phyloP scores from a whole-genome alignment of 257 asterid genomes.

The Catharanthus roseus region DNA sequence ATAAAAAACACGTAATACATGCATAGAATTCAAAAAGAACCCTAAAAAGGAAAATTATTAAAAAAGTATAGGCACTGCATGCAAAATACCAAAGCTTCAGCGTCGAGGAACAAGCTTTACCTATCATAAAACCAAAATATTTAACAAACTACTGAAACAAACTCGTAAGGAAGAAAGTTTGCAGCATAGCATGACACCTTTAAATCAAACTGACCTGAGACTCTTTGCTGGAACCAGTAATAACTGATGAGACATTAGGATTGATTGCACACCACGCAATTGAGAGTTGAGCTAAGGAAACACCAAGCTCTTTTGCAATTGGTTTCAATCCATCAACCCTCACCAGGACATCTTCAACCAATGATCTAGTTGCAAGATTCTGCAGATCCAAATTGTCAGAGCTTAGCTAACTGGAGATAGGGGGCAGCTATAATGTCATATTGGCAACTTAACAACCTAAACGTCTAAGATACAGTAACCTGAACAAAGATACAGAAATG shows the following conservation, averaged over 20 bases:
- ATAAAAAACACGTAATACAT: not conserved
- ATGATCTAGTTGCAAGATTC: constrained; percentile 87
- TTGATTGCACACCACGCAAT: constrained; percentile 99
- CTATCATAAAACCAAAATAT: not conserved
- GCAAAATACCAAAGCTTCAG: not conserved
- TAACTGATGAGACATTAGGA: constrained; percentile 91
- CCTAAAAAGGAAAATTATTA: not conserved
- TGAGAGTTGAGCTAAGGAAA: constrained; percentile 83
- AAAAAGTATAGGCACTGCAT: not conserved
- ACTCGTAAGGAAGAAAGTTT: not conserved
- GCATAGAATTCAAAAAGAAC: constrained; percentile 1
- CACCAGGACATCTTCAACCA: constrained; percentile 81
- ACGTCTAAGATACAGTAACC: too few species aligned
- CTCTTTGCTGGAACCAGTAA: constrained; percentile 94
- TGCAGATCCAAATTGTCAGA: constrained; percentile 27
- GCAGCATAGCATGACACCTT: not conserved
- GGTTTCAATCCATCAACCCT: constrained; percentile 78
- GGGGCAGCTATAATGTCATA: not conserved
- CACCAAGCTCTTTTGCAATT: constrained; percentile 83
- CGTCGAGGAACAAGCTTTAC: not conserved
- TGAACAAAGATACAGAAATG: not conserved
- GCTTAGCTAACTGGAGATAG: constrained; percentile 6
- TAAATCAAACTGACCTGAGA: constrained; percentile 55
- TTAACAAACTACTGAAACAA: not conserved
- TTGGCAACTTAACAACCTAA: not conserved